Conservation (phyloP, 2,329 filamentous ascomycete species). For the Colletotrichum chrysophilum region DNA sequence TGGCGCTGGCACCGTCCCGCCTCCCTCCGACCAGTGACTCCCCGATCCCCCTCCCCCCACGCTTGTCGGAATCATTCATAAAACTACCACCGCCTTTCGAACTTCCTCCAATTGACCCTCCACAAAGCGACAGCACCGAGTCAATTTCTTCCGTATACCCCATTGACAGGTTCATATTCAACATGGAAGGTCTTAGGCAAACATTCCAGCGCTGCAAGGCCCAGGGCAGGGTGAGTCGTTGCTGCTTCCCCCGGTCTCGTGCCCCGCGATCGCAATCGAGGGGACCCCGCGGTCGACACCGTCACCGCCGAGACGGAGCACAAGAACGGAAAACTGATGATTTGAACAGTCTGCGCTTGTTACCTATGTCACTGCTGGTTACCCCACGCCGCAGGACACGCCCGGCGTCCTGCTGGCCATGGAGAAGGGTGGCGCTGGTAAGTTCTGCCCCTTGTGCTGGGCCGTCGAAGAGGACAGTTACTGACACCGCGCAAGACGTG, state of each 20-base stretch:
- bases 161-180: slow-evolving; percentile 24
- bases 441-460: slow-evolving; percentile 28
- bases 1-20: neutral
- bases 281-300: neutral
- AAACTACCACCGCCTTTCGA: slow-evolving; percentile 4
- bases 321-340: neutral
- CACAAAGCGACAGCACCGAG: neutral
- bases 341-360: slow-evolving; percentile 76
- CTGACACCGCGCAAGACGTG: slow-evolving; percentile 64
- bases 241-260: slow-evolving; percentile 4
- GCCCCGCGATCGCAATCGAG: slow-evolving; percentile 29
- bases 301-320: neutral
- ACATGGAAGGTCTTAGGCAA: slow-evolving; percentile 63
- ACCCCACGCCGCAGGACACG: slow-evolving; percentile 81
- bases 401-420: slow-evolving; percentile 85
- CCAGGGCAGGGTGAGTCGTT: slow-evolving; percentile 56
- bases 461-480: neutral
- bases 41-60: neutral
- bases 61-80: slow-evolving; percentile 2
- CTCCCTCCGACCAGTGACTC: neutral
- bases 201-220: slow-evolving; percentile 67
- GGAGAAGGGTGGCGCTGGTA: slow-evolving; percentile 91
- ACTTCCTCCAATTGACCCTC: neutral
- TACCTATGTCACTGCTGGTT: slow-evolving; percentile 96
- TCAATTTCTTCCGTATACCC: neutral